Evolutionary conservation across 371 early-diverging fungal genomes (phyloP), one percentile per base, ranked within the genome.

Genomic region (Fennellomyces sp.): DNA sequence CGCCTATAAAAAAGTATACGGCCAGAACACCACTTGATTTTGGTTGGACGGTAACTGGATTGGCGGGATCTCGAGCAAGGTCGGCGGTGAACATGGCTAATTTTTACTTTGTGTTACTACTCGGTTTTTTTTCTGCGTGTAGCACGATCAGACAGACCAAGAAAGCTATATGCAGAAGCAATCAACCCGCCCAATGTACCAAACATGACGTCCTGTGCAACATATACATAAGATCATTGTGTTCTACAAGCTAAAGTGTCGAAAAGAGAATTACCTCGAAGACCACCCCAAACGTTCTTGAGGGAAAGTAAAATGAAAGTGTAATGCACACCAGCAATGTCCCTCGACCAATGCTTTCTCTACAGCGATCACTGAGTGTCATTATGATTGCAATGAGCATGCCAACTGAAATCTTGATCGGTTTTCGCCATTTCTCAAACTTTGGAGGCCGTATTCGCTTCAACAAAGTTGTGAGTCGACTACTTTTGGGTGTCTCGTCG

Each of bases 1-100:
- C 67, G 19, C 71, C 79, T 17, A 69, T 35, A 42, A 78, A 69
- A 19, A 78, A 39, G 50, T 73, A 78, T 1, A 73, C 60, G 11
- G 71, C 79, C 5, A 75, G 52, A 26, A 78, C 60, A 15, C 63
- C 79, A 54, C 66, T 66, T 8, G 66, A 64, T 2, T 60, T 61
- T 27, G 71, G 64, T 47, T 78, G 79, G 6, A 78, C 55, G 5
- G 79, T 69, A 19, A 47, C 63, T 8, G 65, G 66, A 35, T 67
- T 49, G 0, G 63, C 49, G 4, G 36, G 39, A 52, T 71, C 63
- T 25, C 79, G 56, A 6, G 71, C 70, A 13, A 75, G 49, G 48
- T 69, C 63, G 33, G 73, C 70, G 31, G 69, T 62, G 47, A 56
- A 78, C 38, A 63, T 70, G 23, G 62, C 78, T 78, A 53, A 12